A percentile compares a stretch with the other conserved stretches of the same genome.
Conservation (phyloP, 805 yeast species). For the Jamesozyma rosinii region DNA sequence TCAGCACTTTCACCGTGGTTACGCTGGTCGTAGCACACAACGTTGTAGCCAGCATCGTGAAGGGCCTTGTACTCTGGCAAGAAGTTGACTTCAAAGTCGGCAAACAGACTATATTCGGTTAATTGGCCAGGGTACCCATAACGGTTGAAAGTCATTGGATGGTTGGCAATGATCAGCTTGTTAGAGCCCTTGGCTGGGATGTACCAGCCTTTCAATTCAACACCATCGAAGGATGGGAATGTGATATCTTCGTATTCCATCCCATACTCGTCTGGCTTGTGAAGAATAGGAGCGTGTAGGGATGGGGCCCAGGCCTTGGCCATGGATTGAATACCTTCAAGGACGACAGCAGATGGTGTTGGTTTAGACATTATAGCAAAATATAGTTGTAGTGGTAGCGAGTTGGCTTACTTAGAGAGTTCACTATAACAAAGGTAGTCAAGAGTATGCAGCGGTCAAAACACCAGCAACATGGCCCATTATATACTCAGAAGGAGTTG, state of each 20-base stretch:
- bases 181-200: neutral
- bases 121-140: neutral
- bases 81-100: neutral
- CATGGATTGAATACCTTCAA: neutral
- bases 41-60: neutral
- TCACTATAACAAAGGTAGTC: too few species aligned
- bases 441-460: too few species aligned
- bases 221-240: neutral
- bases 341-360: neutral
- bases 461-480: too few species aligned
- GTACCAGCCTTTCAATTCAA: constrained; percentile 1
- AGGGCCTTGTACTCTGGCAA: neutral
- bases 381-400: too few species aligned
- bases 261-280: neutral
- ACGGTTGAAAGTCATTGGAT: neutral
- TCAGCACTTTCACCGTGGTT: constrained; percentile 1
- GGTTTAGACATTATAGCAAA: neutral
- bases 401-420: too few species aligned
- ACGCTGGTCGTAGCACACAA: neutral
- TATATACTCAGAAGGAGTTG: too few species aligned
- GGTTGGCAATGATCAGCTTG: neutral
- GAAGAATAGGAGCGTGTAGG: neutral
- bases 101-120: neutral
- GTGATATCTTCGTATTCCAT: constrained; percentile 1
- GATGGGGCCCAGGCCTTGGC: neutral